These are phyloP conservation scores for Penicillium daleae DNA, from an alignment of 495 filamentous ascomycete species.

Conservation along the genomic window DNA sequence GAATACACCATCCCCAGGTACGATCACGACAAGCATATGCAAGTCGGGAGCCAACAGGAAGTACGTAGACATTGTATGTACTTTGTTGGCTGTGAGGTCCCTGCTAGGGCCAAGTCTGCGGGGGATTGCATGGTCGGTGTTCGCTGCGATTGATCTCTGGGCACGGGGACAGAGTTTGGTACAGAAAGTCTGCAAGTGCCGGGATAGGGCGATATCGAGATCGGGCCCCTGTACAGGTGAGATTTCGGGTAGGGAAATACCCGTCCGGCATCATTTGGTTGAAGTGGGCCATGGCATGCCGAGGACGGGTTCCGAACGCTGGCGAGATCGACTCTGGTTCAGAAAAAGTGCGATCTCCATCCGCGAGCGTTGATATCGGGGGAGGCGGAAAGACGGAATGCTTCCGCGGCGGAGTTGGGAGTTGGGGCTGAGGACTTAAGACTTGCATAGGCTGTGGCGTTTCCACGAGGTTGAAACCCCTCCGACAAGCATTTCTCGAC, in stretches of 20 bases:
- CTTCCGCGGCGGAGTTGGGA: background rate
- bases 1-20: slow-evolving; percentile 21
- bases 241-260: background rate
- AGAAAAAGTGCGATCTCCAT: background rate
- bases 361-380: background rate
- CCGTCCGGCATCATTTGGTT: background rate
- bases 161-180: background rate
- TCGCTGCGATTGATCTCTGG: background rate
- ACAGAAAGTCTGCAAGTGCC: background rate
- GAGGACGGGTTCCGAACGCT: background rate
- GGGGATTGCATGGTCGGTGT: background rate
- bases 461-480: background rate
- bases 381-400: background rate
- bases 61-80: no score
- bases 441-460: no score
- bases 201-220: background rate
- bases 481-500: no score
- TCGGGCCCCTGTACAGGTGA: background rate
- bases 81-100: background rate
- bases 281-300: background rate
- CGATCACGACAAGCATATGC: background rate
- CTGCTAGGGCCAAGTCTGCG: background rate
- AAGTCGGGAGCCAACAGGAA: background rate
- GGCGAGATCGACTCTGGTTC: background rate
- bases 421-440: no score